Conservation (phyloP, 75 land plant genomes). For the Selaginella tamariscina region DNA sequence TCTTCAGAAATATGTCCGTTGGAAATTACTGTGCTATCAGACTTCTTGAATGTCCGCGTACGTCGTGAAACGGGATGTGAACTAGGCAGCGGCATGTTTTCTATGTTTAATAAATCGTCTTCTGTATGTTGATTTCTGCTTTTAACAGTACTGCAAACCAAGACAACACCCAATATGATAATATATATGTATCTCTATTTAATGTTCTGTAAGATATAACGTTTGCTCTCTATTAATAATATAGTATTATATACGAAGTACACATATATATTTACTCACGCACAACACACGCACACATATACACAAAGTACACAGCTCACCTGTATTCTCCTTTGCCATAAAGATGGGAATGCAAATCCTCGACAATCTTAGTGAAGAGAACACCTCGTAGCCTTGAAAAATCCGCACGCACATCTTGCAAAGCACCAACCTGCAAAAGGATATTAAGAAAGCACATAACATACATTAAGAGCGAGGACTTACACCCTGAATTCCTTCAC, state of each 20-base stretch:
- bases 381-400: slow-evolving; percentile 74
- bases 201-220: too few species aligned
- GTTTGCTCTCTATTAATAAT: too few species aligned
- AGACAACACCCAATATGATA: not conserved
- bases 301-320: slow-evolving; percentile 13
- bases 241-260: too few species aligned
- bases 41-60: slow-evolving; percentile 50
- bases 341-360: slow-evolving; percentile 88
- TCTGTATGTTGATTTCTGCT: slow-evolving; percentile 40
- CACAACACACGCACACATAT: slow-evolving; percentile 6
- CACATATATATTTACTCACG: too few species aligned
- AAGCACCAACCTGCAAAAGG: slow-evolving; percentile 76
- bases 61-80: slow-evolving; percentile 66
- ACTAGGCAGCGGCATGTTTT: slow-evolving; percentile 34
- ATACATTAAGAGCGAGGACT: slow-evolving; percentile 11
- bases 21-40: slow-evolving; percentile 14
- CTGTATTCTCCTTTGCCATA: slow-evolving; percentile 51
- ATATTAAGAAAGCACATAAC: slow-evolving; percentile 13
- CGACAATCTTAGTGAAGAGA: slow-evolving; percentile 74
- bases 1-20: not conserved
- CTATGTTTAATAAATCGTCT: slow-evolving; percentile 66
- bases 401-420: slow-evolving; percentile 94
- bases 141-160: slow-evolving; percentile 42
- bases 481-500: slow-evolving; percentile 94
- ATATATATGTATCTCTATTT: not conserved